A percentile compares a stretch with the other conserved stretches of the same genome.
Evolutionary conservation across 2,329 filamentous ascomycete species (phyloP).

Genomic region (Periconia sp.): DNA sequence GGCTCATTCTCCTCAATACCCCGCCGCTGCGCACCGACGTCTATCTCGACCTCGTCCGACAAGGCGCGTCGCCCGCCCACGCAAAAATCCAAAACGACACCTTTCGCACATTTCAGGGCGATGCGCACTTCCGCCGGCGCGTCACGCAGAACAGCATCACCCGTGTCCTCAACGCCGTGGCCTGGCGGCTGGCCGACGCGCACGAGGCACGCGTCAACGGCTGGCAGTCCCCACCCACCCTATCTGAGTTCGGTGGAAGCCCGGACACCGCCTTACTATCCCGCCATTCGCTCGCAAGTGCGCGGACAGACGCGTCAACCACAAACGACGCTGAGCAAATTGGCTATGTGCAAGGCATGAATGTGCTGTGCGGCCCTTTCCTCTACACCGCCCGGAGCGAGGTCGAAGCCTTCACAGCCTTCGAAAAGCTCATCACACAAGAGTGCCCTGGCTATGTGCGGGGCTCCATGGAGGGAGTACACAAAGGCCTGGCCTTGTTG

Average conservation of each 20-base stretch:
- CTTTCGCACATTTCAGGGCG: conserved; percentile 93
- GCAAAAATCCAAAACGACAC: conserved; percentile 98
- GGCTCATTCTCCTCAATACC: conserved; percentile 91
- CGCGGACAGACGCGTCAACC: conserved; percentile 38
- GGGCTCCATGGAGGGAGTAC: conserved; percentile 96
- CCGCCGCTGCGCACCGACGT: conserved; percentile 83
- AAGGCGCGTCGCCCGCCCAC: conserved; percentile 92
- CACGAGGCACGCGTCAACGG: conserved; percentile 64
- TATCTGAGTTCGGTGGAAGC: conserved; percentile 56
- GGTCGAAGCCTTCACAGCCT: conserved; percentile 90
- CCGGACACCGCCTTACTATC: conserved; percentile 50
- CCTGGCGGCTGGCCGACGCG: conserved; percentile 89
- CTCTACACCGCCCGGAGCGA: conserved; percentile 94
- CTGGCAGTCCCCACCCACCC: conserved; percentile 56
- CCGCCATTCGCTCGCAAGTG: conserved; percentile 37
- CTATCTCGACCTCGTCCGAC: conserved; percentile 89
- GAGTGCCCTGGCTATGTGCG: conserved; percentile 95
- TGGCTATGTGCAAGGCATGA: conserved; percentile 98
- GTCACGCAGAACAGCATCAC: conserved; percentile 96
- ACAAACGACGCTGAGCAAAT: conserved; percentile 67
- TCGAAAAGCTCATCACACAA: conserved; percentile 82
- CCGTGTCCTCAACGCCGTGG: conserved; percentile 90
- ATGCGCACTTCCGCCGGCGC: conserved; percentile 93
- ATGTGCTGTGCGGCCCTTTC: conserved; percentile 94
- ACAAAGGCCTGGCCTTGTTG: conserved; percentile 87